phyloP scores from a whole-genome alignment of 768 basidiomycete genomes.

The Amanita phalloides region DNA sequence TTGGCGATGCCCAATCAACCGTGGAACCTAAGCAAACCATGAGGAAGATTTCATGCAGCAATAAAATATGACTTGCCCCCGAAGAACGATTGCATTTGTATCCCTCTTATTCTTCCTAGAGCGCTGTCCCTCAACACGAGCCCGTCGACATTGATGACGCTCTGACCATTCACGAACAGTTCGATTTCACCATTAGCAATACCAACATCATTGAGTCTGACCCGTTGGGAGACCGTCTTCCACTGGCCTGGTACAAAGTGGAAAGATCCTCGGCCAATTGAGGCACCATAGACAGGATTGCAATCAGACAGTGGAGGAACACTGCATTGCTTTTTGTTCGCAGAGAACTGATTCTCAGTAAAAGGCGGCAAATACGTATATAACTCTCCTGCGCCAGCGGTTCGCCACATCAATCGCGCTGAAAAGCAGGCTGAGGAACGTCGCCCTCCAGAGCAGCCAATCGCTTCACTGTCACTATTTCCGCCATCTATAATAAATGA shows the following conservation, averaged over 20 bases:
- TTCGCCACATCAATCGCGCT: constrained; percentile 62
- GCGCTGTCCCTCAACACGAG: constrained; percentile 41
- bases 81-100: constrained; percentile 75
- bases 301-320: constrained; percentile 37
- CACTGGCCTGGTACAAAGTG: constrained; percentile 51
- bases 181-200: constrained; percentile 63
- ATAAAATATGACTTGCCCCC: constrained; percentile 32
- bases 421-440: constrained; percentile 49
- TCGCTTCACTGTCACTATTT: constrained; percentile 31
- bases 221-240: constrained; percentile 59
- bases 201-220: constrained; percentile 65
- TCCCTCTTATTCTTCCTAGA: constrained; percentile 47
- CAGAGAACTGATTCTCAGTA: constrained; percentile 24
- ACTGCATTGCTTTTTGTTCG: constrained; percentile 40
- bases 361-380: constrained; percentile 61
- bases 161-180: constrained; percentile 55
- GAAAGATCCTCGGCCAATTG: constrained; percentile 63
- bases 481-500: constrained; percentile 37
- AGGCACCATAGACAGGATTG: constrained; percentile 56
- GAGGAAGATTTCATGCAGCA: neutral
- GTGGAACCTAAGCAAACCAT: constrained; percentile 26
- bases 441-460: constrained; percentile 55
- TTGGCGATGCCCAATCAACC: constrained; percentile 44
- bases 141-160: constrained; percentile 46
- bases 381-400: constrained; percentile 47